These are phyloP conservation scores for Naganishia onofrii DNA, from an alignment of 768 basidiomycete species.

Conservation along the genomic window DNA sequence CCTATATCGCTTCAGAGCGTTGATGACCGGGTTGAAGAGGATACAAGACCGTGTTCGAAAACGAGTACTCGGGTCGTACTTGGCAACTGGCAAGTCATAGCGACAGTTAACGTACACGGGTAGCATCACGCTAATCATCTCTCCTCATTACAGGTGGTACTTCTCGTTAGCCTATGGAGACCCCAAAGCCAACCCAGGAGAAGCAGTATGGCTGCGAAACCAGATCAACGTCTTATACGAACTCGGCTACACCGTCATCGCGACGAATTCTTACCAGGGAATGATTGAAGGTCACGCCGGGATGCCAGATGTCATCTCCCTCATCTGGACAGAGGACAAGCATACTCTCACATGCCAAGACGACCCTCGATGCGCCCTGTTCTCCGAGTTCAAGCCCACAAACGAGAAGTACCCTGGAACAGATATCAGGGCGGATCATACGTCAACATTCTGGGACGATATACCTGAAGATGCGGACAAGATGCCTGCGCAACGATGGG, in stretches of 20 bases:
- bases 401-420: constrained; percentile 29
- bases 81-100: constrained; percentile 21
- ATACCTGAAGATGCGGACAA: constrained; percentile 12
- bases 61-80: constrained; percentile 28
- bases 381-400: constrained; percentile 20
- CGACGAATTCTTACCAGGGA: constrained; percentile 37
- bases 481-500: constrained; percentile 27
- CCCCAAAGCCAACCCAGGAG: constrained; percentile 21
- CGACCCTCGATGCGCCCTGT: constrained; percentile 46
- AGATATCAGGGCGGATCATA: constrained; percentile 19
- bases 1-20: constrained; percentile 7
- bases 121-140: background rate
- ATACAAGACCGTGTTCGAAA: constrained; percentile 26
- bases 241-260: constrained; percentile 39
- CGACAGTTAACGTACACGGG: no score
- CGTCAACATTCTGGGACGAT: constrained; percentile 19
- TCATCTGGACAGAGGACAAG: constrained; percentile 41
- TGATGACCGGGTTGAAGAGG: constrained; percentile 7
- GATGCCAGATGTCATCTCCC: constrained; percentile 47
- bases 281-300: constrained; percentile 45
- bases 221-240: constrained; percentile 37
- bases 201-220: constrained; percentile 27
- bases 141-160: constrained; percentile 22
- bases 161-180: constrained; percentile 27
- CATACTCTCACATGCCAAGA: constrained; percentile 44